A percentile compares a stretch with the other conserved stretches of the same genome.
phyloP scores from a whole-genome alignment of 179 eudicot species.

The Silene noctiflora region DNA sequence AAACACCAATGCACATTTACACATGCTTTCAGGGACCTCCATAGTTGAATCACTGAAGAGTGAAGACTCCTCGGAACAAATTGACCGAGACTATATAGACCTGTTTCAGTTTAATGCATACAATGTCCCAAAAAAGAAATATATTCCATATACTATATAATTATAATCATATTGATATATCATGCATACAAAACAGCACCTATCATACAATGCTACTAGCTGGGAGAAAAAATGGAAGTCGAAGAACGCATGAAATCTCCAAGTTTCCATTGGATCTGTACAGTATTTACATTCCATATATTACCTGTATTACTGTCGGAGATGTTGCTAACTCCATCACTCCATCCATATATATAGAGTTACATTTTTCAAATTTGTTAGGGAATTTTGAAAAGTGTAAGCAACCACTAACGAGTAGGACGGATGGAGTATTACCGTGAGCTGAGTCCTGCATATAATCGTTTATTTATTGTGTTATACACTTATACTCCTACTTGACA shows the following conservation, averaged over 20 bases:
- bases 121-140: too few relatives aligned
- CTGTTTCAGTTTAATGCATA: neutral
- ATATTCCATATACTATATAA: too few relatives aligned
- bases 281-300: neutral
- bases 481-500: neutral
- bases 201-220: neutral
- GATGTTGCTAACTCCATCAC: neutral
- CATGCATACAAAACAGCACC: neutral
- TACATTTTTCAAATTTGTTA: neutral
- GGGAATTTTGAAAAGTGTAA: neutral
- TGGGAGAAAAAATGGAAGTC: neutral
- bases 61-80: too few relatives aligned
- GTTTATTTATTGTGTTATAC: neutral
- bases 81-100: too few relatives aligned
- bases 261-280: neutral
- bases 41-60: neutral
- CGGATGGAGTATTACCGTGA: neutral
- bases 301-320: neutral
- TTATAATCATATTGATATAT: too few relatives aligned
- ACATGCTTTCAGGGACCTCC: neutral
- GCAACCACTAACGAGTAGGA: neutral
- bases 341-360: neutral
- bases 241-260: neutral
- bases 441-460: conserved; percentile 4
- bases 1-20: too few relatives aligned